These are phyloP conservation scores for Ceratobasidium sp. DNA, from an alignment of 1,284 basidiomycete species.

Conservation along the genomic window DNA sequence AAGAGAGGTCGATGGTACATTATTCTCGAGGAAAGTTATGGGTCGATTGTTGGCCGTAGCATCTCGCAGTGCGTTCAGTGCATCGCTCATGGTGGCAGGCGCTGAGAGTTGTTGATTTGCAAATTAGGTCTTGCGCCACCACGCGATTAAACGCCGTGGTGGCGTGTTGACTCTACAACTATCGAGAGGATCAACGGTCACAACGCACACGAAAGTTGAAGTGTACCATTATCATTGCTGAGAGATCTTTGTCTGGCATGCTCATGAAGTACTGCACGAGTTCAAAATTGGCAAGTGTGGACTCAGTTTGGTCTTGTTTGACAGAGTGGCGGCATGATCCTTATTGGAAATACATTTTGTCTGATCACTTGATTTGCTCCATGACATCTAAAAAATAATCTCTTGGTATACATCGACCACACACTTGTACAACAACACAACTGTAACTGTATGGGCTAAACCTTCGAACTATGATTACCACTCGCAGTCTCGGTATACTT, in stretches of 20 bases:
- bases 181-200: too few relatives aligned
- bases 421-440: too few relatives aligned
- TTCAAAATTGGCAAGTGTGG: not conserved
- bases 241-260: too few relatives aligned
- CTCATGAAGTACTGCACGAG: not conserved
- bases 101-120: slow-evolving; percentile 17
- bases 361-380: not conserved
- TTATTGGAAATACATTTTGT: slow-evolving; percentile 23
- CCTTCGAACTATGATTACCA: not conserved
- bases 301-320: not conserved
- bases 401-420: not conserved
- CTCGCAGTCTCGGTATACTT: slow-evolving; percentile 37
- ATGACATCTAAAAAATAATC: not conserved
- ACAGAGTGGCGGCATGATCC: not conserved
- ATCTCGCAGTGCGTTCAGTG: slow-evolving; percentile 36
- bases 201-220: too few relatives aligned
- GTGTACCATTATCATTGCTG: too few relatives aligned
- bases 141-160: not conserved
- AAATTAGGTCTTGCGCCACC: slow-evolving; percentile 21
- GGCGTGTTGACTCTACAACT: not conserved
- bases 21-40: slow-evolving; percentile 28
- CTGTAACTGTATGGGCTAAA: not conserved
- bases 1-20: not conserved
- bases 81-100: slow-evolving; percentile 25
- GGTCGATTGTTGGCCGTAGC: slow-evolving; percentile 14